Conservation (phyloP, 441 rosid species). For the Flueggea neowawraea region DNA sequence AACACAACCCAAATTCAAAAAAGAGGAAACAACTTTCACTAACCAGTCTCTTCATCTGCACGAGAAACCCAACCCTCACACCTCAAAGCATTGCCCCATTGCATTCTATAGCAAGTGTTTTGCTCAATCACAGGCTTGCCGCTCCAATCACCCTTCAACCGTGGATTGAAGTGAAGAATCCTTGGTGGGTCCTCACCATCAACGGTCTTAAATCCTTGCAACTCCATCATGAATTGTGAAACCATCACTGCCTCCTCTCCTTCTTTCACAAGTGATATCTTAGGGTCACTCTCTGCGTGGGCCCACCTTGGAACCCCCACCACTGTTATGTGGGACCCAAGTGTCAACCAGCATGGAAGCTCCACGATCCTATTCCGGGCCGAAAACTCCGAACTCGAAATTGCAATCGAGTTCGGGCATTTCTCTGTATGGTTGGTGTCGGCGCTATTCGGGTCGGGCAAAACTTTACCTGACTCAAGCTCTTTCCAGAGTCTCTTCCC, state of each 20-base stretch:
- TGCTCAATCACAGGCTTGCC: conserved; percentile 91
- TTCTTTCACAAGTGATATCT: conserved; percentile 50
- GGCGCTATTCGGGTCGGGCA: conserved; percentile 9
- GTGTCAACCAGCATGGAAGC: conserved; percentile 87
- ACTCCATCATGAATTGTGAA: conserved; percentile 88
- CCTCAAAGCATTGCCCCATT: conserved; percentile 83
- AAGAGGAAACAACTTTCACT: conserved; percentile 7
- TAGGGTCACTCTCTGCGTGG: conserved; percentile 64
- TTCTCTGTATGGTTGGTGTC: conserved; percentile 36
- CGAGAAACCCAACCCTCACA: conserved; percentile 82
- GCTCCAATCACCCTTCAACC: conserved; percentile 97
- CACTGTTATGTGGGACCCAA: conserved; percentile 87
- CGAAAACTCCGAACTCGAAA: conserved; percentile 63
- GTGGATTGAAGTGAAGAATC: conserved; percentile 87
- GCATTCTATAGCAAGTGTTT: conserved; percentile 96
- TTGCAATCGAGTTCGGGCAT: conserved; percentile 62
- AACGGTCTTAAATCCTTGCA: conserved; percentile 81
- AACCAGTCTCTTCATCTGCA: conserved; percentile 83
- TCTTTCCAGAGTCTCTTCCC: conserved; percentile 77
- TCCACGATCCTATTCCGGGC: conserved; percentile 43
- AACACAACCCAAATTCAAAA: background rate
- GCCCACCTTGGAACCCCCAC: conserved; percentile 79
- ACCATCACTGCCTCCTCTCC: conserved; percentile 66
- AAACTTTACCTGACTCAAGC: conserved; percentile 42
- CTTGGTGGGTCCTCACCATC: conserved; percentile 97